These are phyloP conservation scores for Pleurotus pulmonarius DNA, from an alignment of 768 basidiomycete species.

Conservation along the genomic window DNA sequence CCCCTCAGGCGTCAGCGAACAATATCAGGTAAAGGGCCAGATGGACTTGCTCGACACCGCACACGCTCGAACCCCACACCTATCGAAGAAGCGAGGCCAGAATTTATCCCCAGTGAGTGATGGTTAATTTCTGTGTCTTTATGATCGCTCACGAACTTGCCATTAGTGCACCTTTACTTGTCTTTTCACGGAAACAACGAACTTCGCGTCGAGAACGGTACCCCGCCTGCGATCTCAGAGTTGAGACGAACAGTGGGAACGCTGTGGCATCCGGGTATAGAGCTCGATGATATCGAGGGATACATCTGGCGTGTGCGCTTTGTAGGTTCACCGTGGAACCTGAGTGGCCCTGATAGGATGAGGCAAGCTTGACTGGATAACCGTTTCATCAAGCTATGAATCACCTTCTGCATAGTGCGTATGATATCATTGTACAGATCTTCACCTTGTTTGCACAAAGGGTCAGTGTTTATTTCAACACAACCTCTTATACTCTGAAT, in stretches of 20 bases:
- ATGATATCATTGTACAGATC: constrained; percentile 55
- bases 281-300: constrained; percentile 37
- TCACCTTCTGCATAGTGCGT: constrained; percentile 37
- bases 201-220: constrained; percentile 52
- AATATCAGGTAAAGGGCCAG: constrained; percentile 10
- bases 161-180: constrained; percentile 67
- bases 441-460: constrained; percentile 58
- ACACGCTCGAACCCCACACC: constrained; percentile 13
- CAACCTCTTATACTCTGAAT: constrained; percentile 9
- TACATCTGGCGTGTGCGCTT: constrained; percentile 62
- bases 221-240: constrained; percentile 50
- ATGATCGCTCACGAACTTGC: background rate
- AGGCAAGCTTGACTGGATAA: constrained; percentile 34
- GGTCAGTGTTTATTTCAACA: constrained; percentile 31
- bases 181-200: constrained; percentile 65
- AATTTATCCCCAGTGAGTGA: constrained; percentile 8
- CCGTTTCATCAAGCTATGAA: constrained; percentile 4
- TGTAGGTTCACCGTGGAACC: constrained; percentile 63
- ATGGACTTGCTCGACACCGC: constrained; percentile 12
- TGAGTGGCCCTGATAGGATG: constrained; percentile 47
- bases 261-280: constrained; percentile 67
- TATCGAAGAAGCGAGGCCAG: constrained; percentile 5
- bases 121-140: background rate
- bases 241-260: constrained; percentile 53
- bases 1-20: constrained; percentile 19